Percentiles rank a stretch among this genome's conserved stretches.
phyloP scores from a whole-genome alignment of 257 asterid species.

The Voacanga thouarsii region DNA sequence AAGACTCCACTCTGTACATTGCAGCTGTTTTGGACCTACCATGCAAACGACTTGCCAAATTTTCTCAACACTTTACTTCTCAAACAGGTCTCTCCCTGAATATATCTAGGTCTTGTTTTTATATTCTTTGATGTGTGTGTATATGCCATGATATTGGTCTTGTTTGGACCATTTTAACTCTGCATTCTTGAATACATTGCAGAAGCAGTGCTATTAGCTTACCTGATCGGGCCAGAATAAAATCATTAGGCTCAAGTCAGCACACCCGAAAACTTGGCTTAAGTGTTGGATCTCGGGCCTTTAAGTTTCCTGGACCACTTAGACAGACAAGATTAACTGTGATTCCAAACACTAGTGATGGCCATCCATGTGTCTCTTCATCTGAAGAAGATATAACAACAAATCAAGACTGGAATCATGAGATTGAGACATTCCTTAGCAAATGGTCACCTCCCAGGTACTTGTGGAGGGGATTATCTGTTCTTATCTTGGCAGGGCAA shows the following conservation, averaged over 20 bases:
- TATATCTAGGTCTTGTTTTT: background rate
- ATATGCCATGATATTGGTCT: background rate
- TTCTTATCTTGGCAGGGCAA: conserved; percentile 73
- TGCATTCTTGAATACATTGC: conserved; percentile 21
- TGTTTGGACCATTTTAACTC: conserved; percentile 2
- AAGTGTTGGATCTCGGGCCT: conserved; percentile 26
- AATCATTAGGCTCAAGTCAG: conserved; percentile 25
- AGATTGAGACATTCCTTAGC: conserved; percentile 40
- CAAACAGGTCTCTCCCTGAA: conserved; percentile 38
- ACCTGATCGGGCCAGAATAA: conserved; percentile 22
- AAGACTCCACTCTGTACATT: background rate
- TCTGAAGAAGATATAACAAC: conserved; percentile 43
- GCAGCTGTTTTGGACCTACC: background rate
- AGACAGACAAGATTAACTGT: conserved; percentile 28
- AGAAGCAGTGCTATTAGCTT: conserved; percentile 35
- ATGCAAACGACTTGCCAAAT: conserved; percentile 58
- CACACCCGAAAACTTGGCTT: conserved; percentile 32
- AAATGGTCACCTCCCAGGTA: conserved; percentile 90
- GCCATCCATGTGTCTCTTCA: conserved; percentile 40
- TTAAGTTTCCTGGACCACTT: conserved; percentile 29
- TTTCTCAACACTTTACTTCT: conserved; percentile 43
- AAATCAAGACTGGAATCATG: conserved; percentile 26
- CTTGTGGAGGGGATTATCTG: conserved; percentile 87
- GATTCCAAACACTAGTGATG: conserved; percentile 47
- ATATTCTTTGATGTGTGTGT: background rate